Conservation (phyloP, 106 monocot species). For the Xerophyta viscosa region DNA sequence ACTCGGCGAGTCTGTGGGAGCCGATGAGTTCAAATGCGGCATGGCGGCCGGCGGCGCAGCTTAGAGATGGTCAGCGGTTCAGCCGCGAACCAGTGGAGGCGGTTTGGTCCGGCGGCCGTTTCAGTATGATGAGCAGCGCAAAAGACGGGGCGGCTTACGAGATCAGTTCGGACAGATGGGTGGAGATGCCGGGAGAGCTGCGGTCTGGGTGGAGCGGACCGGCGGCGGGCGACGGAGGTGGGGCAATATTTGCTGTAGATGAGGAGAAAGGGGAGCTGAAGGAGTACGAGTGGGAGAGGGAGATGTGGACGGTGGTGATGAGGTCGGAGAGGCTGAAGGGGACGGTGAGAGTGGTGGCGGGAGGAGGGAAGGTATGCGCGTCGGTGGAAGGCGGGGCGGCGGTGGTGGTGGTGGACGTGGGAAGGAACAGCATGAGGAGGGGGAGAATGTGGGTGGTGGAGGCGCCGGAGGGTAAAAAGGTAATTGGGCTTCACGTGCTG, state of each 20-base stretch:
- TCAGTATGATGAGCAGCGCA: constrained; percentile 55
- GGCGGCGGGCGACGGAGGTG: constrained; percentile 17
- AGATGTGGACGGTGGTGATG: constrained; percentile 35
- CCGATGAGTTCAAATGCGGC: neutral
- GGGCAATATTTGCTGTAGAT: constrained; percentile 38
- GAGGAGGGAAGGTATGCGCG: constrained; percentile 52
- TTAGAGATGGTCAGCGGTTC: constrained; percentile 57
- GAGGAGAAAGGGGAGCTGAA: constrained; percentile 35
- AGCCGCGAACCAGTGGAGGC: constrained; percentile 60
- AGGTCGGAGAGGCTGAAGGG: constrained; percentile 29
- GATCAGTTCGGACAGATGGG: constrained; percentile 37
- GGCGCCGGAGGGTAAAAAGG: constrained; percentile 35
- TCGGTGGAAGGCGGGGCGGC: constrained; percentile 21
- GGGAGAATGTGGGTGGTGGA: constrained; percentile 32
- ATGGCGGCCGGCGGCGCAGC: constrained; percentile 44
- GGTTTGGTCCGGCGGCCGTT: constrained; percentile 35
- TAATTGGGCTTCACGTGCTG: constrained; percentile 46
- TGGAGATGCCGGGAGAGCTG: constrained; percentile 64
- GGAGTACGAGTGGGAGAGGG: constrained; percentile 40
- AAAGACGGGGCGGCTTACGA: constrained; percentile 62
- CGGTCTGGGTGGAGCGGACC: constrained; percentile 71
- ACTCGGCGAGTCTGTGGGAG: constrained; percentile 49
- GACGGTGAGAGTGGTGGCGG: constrained; percentile 30
- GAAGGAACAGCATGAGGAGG: constrained; percentile 3
- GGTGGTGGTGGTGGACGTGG: constrained; percentile 38